Evolutionary conservation across 768 basidiomycete genomes (phyloP), one percentile per base, ranked within the genome.

Genomic region (Podaxis rugospora): DNA sequence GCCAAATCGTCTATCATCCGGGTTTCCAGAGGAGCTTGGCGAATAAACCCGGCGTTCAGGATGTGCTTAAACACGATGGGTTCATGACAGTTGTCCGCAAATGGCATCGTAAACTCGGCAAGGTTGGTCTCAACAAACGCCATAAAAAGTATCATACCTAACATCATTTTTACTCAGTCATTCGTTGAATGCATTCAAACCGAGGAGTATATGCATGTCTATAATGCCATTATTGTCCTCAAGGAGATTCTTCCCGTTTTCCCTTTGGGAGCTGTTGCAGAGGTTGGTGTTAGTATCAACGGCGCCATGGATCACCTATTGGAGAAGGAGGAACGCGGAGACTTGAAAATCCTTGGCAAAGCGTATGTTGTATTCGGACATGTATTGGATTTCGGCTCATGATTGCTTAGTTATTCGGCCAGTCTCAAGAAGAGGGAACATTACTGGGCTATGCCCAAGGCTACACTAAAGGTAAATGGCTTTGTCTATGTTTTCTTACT

Each of bases 161-260:
- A 61, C 9, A 28, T 3, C 32, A 32, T 25, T 25, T 32, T 42
- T 40, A 61, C 36, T 18, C 67, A 95, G 95, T 86, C 85, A 59
- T 85, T 98, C 65, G 77, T 81, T 18, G 88, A 86, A 35, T 94
- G 90, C 69, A 88, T 98, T 63, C 83, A 88, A 67, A 89, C 94
- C 1, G 85, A 84, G 53, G 95, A 95, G 68, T 98, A 95, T 71
- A 96, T 98, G 91, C 94, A 94, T 67, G 92, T 98, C 57, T 95
- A 96, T 73, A 99, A 99, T 69, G 83, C 93, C n/a, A 91, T 98
- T 72, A 85, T 95, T 40, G 88, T 99, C 28, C 79, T 97, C 64
- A 93, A 95, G 68, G 93, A 97, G 71, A 85, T 98, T 21, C 80
- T 95, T 32, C 88, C 92, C 0, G 89, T 92, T 53, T 97, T 97